These are phyloP conservation scores for Parietaria judaica DNA, from an alignment of 306 rosid species.

Conservation along the genomic window DNA sequence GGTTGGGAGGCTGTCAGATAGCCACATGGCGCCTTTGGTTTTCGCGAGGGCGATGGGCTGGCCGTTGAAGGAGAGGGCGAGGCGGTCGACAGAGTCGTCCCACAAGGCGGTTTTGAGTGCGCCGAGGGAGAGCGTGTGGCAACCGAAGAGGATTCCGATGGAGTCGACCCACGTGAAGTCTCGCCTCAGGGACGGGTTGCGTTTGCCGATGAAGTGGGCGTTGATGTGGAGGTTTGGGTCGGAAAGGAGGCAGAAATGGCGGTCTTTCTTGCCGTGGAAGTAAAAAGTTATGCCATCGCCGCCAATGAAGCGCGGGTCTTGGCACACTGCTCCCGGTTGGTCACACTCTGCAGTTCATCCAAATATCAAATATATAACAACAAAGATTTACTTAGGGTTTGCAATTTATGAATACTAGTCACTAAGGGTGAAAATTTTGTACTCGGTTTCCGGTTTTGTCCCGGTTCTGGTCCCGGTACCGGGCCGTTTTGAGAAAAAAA, in stretches of 20 bases:
- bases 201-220: constrained; percentile 54
- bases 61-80: constrained; percentile 30
- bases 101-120: constrained; percentile 41
- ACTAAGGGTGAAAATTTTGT: too few relatives aligned
- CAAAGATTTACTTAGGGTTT: too few relatives aligned
- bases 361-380: neutral
- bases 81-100: constrained; percentile 41
- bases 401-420: too few relatives aligned
- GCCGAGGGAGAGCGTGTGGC: constrained; percentile 38
- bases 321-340: constrained; percentile 34
- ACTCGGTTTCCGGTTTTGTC: too few relatives aligned
- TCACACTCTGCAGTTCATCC: constrained; percentile 22
- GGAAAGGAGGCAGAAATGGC: constrained; percentile 48
- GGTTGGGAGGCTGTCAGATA: constrained; percentile 12
- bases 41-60: constrained; percentile 21
- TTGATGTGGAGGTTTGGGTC: constrained; percentile 62
- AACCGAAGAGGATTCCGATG: constrained; percentile 41
- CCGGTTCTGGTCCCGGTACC: too few relatives aligned
- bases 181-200: constrained; percentile 35
- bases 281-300: constrained; percentile 33
- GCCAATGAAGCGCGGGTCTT: constrained; percentile 39
- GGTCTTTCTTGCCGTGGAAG: constrained; percentile 67
- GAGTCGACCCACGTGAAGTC: constrained; percentile 62
- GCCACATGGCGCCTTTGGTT: constrained; percentile 35
- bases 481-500: too few relatives aligned